phyloP scores from a whole-genome alignment of 176 grass and related monocot species.

The Panicum miliaceum region DNA sequence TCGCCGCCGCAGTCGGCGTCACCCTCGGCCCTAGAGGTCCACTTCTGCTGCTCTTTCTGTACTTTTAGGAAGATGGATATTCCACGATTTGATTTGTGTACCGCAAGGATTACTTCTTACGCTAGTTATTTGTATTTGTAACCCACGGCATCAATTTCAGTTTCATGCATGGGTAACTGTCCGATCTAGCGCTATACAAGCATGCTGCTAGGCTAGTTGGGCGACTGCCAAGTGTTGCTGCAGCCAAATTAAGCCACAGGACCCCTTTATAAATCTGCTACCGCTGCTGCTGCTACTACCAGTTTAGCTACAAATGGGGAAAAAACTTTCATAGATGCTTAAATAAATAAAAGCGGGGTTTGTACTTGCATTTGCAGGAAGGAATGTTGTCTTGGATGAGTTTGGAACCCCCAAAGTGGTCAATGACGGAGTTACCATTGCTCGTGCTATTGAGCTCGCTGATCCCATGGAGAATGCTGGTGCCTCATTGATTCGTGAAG shows the following conservation, averaged over 20 bases:
- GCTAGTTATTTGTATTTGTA: too few species aligned
- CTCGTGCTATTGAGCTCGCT: conserved; percentile 85
- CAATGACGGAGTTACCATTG: conserved; percentile 90
- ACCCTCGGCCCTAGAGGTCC: conserved; percentile 92
- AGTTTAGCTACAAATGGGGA: too few species aligned
- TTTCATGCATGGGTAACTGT: background rate
- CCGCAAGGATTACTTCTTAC: too few species aligned
- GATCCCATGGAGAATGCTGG: conserved; percentile 96
- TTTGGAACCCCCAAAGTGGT: conserved; percentile 93
- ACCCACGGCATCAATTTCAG: too few species aligned
- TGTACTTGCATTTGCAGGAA: conserved; percentile 46
- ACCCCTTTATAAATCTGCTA: background rate
- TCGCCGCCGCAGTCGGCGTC: conserved; percentile 76
- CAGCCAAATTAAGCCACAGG: background rate
- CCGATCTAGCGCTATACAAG: background rate
- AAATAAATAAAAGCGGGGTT: too few species aligned
- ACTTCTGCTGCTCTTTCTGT: background rate
- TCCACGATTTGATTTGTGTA: too few species aligned
- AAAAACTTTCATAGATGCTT: background rate
- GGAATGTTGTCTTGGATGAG: conserved; percentile 93
- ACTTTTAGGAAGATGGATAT: background rate
- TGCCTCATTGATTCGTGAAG: conserved; percentile 84
- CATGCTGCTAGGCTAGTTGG: too few species aligned
- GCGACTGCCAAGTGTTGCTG: background rate
- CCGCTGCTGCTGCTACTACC: background rate